Evolutionary conservation across 78 protist species (phyloP).

Genomic region (Cavenderia fasciculata): DNA sequence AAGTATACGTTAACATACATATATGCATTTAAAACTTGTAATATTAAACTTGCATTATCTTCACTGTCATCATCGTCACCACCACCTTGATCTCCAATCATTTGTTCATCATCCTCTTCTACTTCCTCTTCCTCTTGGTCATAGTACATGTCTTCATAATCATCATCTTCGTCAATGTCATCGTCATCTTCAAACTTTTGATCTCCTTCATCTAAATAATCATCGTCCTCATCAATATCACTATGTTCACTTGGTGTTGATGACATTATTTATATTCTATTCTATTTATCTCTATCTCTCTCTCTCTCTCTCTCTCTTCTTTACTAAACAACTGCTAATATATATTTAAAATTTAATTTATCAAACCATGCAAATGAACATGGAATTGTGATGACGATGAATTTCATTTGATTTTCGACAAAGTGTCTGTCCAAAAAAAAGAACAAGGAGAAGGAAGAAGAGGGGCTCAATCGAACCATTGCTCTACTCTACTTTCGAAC

Average conservation of each 20-base stretch:
- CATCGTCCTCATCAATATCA: conserved; percentile 56
- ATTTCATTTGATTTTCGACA: too few relatives aligned
- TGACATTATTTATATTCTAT: too few relatives aligned
- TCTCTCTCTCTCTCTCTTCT: neutral
- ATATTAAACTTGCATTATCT: neutral
- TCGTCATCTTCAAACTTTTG: conserved; percentile 27
- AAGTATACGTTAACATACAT: neutral
- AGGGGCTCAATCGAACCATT: too few relatives aligned
- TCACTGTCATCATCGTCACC: neutral
- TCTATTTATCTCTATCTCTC: neutral
- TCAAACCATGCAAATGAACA: too few relatives aligned
- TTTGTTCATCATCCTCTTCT: neutral
- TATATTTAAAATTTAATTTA: too few relatives aligned
- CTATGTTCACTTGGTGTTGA: conserved; percentile 9
- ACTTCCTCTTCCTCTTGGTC: neutral
- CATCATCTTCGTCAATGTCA: conserved; percentile 17
- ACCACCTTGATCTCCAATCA: neutral
- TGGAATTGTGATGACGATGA: too few relatives aligned
- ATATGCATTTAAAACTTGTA: neutral
- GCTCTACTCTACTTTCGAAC: too few relatives aligned
- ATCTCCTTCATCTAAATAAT: conserved; percentile 29
- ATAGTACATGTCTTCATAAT: neutral
- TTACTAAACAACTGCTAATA: too few relatives aligned
- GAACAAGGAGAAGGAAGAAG: too few relatives aligned
- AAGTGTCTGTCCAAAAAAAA: too few relatives aligned